Conservation (phyloP, 768 basidiomycete genomes). For the Serendipita sp. region DNA sequence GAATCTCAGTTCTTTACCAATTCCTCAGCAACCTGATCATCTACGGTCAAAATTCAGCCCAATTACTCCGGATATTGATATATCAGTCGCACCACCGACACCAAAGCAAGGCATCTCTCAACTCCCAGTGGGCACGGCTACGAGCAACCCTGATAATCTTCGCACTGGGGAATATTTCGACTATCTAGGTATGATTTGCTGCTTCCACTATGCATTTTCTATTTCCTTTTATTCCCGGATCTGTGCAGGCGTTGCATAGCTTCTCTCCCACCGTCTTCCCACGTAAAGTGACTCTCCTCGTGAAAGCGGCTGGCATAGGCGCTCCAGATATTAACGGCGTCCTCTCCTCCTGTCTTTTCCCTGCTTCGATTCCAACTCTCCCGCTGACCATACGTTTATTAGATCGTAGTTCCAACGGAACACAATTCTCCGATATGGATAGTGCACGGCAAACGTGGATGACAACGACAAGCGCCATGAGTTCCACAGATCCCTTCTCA, state of each 20-base stretch:
- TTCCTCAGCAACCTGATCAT: not conserved
- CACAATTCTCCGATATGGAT: constrained; percentile 3
- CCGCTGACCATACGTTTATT: not conserved
- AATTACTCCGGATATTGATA: not conserved
- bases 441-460: constrained; percentile 8
- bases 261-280: too few species aligned
- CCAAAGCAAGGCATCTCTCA: too few species aligned
- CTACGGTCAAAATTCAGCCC: not conserved
- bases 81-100: not conserved
- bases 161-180: not conserved
- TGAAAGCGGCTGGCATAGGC: too few species aligned
- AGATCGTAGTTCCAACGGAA: not conserved
- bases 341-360: not conserved
- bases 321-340: too few species aligned
- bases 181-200: not conserved
- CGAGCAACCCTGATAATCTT: too few species aligned
- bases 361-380: not conserved
- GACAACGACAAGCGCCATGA: constrained; percentile 3
- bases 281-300: too few species aligned
- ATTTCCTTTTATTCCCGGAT: not conserved
- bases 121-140: too few species aligned
- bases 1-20: not conserved
- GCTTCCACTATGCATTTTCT: not conserved
- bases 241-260: too few species aligned
- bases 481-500: constrained; percentile 12